Evolutionary conservation across 805 yeast genomes (phyloP).

Genomic region (Limtongia smithiae): DNA sequence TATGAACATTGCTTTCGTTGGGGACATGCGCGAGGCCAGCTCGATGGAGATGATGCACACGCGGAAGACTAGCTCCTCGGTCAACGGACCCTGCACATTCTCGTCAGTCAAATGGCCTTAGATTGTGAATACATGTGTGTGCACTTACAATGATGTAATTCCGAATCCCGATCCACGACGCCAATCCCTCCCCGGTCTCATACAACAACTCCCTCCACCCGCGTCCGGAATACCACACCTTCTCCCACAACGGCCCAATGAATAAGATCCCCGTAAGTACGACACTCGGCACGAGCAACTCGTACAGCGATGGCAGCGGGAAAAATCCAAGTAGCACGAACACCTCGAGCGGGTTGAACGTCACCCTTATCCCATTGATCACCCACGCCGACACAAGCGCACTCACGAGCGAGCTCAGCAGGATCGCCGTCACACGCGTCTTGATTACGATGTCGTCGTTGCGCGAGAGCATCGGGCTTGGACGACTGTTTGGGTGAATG

Average conservation of each 20-base stretch:
- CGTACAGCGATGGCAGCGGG: slow-evolving; percentile 11
- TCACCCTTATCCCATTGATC: slow-evolving; percentile 4
- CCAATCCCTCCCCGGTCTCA: slow-evolving; percentile 1
- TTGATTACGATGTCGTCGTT: slow-evolving; percentile 17
- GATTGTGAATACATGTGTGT: background rate
- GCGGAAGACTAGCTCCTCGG: slow-evolving; percentile 74
- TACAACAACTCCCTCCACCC: slow-evolving; percentile 14
- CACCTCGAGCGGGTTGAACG: slow-evolving; percentile 6
- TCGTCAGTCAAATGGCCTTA: background rate
- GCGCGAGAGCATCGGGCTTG: slow-evolving; percentile 16
- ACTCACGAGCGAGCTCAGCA: slow-evolving; percentile 14
- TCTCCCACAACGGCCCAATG: slow-evolving; percentile 48
- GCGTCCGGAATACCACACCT: slow-evolving; percentile 33
- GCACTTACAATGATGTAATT: slow-evolving; percentile 24
- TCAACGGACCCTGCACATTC: slow-evolving; percentile 54
- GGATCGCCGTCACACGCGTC: slow-evolving; percentile 14
- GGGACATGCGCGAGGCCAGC: slow-evolving; percentile 28
- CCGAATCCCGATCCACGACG: slow-evolving; percentile 15
- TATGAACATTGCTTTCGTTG: slow-evolving; percentile 34
- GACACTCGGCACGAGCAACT: slow-evolving; percentile 15
- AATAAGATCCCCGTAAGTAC: slow-evolving; percentile 42
- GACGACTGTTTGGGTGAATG: slow-evolving; percentile 25
- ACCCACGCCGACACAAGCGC: slow-evolving; percentile 17
- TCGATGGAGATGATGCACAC: slow-evolving; percentile 42
- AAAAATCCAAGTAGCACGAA: slow-evolving; percentile 7